Evolutionary conservation across 345 rosid species (phyloP).

Genomic region (Pelargonium nanum): DNA sequence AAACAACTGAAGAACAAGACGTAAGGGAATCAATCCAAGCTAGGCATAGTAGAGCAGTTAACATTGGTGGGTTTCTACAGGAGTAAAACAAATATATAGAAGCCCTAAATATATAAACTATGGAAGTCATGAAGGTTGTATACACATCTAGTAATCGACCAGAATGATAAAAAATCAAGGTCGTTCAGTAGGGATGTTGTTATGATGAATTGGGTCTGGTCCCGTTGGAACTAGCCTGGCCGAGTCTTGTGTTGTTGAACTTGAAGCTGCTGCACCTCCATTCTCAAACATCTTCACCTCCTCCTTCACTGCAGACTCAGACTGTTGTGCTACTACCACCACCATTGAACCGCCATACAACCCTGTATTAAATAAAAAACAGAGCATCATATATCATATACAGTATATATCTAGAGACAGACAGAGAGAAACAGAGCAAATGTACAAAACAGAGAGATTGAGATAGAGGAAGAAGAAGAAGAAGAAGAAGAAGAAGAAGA

Average conservation of each 20-base stretch:
- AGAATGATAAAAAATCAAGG: slow-evolving; percentile 12
- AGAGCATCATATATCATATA: not conserved
- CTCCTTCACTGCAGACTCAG: slow-evolving; percentile 1
- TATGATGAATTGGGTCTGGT: slow-evolving; percentile 62
- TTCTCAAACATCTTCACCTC: slow-evolving; percentile 3
- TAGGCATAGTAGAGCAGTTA: too few relatives aligned
- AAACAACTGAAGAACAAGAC: too few relatives aligned
- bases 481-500: not conserved
- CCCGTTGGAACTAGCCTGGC: slow-evolving; percentile 51
- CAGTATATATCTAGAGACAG: too few relatives aligned
- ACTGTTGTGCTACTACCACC: not conserved
- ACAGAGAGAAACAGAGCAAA: not conserved
- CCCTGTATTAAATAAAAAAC: not conserved
- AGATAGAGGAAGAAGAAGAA: not conserved
- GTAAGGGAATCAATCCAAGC: too few relatives aligned
- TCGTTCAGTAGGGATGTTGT: slow-evolving; percentile 25
- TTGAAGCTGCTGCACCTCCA: too few relatives aligned
- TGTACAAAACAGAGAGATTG: not conserved
- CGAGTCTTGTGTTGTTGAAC: too few relatives aligned
- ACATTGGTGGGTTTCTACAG: too few relatives aligned
- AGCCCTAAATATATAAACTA: too few relatives aligned
- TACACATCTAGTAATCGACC: too few relatives aligned
- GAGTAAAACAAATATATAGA: too few relatives aligned
- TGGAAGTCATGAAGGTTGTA: too few relatives aligned
- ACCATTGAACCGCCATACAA: not conserved